Percentiles rank a stretch among this genome's conserved stretches.
Conservation (phyloP, 2,329 filamentous ascomycete species). For the Fusarium anguioides region DNA sequence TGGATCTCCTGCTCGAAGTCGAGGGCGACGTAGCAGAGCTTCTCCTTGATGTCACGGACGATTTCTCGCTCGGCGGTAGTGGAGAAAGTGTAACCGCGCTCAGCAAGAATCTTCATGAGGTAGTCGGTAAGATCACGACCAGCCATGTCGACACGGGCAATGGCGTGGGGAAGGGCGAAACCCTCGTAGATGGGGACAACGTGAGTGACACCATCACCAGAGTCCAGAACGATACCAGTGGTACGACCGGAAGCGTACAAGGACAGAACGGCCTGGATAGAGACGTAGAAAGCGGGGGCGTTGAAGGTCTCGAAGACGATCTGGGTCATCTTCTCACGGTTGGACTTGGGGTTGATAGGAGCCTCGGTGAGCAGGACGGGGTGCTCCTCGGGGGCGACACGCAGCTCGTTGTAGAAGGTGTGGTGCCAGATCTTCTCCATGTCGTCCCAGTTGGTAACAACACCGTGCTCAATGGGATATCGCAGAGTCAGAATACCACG, state of each 20-base stretch:
- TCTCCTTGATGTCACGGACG: slow-evolving; percentile 99
- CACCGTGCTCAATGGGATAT: slow-evolving; percentile 99
- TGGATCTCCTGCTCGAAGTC: slow-evolving; percentile 99
- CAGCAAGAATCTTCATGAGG: slow-evolving; percentile 99
- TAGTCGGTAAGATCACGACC: slow-evolving; percentile 99
- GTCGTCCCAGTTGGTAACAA: slow-evolving; percentile 99
- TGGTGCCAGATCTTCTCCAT: slow-evolving; percentile 99
- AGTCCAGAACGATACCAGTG: slow-evolving; percentile 99
- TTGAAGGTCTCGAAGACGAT: slow-evolving; percentile 99
- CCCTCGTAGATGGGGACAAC: slow-evolving; percentile 99
- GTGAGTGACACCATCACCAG: slow-evolving; percentile 99
- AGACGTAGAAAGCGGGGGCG: slow-evolving; percentile 99
- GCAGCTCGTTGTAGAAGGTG: slow-evolving; percentile 99
- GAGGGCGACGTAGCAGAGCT: slow-evolving; percentile 99
- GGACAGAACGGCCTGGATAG: slow-evolving; percentile 98
- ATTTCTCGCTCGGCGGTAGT: slow-evolving; percentile 99
- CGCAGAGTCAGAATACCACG: slow-evolving; percentile 99
- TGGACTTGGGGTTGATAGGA: slow-evolving; percentile 99
- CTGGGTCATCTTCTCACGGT: slow-evolving; percentile 99
- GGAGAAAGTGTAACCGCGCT: slow-evolving; percentile 99
- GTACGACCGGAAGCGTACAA: slow-evolving; percentile 99
- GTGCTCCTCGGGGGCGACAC: slow-evolving; percentile 99
- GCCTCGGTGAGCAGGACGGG: slow-evolving; percentile 98
- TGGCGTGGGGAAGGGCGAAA: slow-evolving; percentile 99
- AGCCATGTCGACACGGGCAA: slow-evolving; percentile 99